Conservation (phyloP, 1,139 yeast genomes). For the Kluyveromyces sp. region DNA sequence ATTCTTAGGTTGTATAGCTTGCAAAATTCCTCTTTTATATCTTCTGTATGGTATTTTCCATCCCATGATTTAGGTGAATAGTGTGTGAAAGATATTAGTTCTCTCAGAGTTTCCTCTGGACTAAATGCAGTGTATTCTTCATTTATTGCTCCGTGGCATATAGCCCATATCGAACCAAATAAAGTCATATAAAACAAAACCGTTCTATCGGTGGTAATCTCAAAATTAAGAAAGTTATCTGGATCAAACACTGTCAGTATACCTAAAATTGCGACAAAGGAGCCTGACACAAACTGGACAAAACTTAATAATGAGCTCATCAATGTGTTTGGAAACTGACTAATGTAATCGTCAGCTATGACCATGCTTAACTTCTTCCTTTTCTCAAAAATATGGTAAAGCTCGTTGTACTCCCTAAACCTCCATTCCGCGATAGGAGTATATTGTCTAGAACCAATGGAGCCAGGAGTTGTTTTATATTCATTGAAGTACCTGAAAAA, state of each 20-base stretch:
- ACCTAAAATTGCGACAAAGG: constrained; percentile 82
- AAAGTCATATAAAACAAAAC: constrained; percentile 81
- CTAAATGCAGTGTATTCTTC: constrained; percentile 68
- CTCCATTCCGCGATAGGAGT: constrained; percentile 96
- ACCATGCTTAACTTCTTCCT: constrained; percentile 70
- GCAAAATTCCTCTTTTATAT: constrained; percentile 77
- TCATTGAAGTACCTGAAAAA: constrained; percentile 91
- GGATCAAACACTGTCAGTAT: constrained; percentile 83
- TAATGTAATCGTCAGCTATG: constrained; percentile 74
- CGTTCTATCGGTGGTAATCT: constrained; percentile 71
- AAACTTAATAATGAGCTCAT: constrained; percentile 56
- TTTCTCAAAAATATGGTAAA: constrained; percentile 77
- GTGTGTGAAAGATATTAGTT: constrained; percentile 82
- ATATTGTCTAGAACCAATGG: constrained; percentile 78
- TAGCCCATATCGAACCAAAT: constrained; percentile 76
- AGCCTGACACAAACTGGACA: constrained; percentile 74
- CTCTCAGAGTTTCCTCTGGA: constrained; percentile 75
- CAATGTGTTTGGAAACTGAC: constrained; percentile 87
- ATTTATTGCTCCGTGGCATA: constrained; percentile 54
- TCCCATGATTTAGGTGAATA: constrained; percentile 85
- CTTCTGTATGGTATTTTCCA: constrained; percentile 71
- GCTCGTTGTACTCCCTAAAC: constrained; percentile 85
- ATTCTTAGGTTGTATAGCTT: constrained; percentile 67
- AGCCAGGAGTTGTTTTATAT: constrained; percentile 79
- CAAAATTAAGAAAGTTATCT: constrained; percentile 84